phyloP scores from a whole-genome alignment of 805 yeast genomes.

The Saccharomycopsis amapae region DNA sequence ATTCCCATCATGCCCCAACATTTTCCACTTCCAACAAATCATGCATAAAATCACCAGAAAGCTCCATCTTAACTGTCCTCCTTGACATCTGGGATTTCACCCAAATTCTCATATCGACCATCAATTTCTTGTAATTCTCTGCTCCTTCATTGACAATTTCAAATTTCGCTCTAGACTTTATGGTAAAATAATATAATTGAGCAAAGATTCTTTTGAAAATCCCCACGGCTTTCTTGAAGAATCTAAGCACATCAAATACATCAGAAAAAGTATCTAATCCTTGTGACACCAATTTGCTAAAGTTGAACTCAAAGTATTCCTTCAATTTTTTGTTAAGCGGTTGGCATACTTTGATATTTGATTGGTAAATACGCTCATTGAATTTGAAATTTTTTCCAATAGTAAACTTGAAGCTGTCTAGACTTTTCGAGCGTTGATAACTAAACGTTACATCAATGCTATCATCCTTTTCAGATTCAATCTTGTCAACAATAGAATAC shows the following conservation, averaged over 20 bases:
- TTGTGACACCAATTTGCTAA: background rate
- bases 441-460: slow-evolving; percentile 23
- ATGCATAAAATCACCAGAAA: too few relatives aligned
- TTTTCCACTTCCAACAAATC: too few relatives aligned
- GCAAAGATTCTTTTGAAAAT: slow-evolving; percentile 2
- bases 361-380: slow-evolving; percentile 1
- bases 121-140: background rate
- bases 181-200: slow-evolving; percentile 14
- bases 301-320: slow-evolving; percentile 7
- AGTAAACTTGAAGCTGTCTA: slow-evolving; percentile 8
- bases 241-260: slow-evolving; percentile 4
- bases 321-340: slow-evolving; percentile 5
- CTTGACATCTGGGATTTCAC: too few relatives aligned
- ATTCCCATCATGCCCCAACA: too few relatives aligned
- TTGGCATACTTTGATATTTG: slow-evolving; percentile 6
- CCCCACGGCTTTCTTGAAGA: slow-evolving; percentile 3
- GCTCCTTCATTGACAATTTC: background rate
- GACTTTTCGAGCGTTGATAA: slow-evolving; percentile 1
- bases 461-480: slow-evolving; percentile 19
- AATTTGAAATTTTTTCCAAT: slow-evolving; percentile 14
- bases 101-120: background rate
- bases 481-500: slow-evolving; percentile 5
- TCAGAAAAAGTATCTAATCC: background rate
- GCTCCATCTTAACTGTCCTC: too few relatives aligned
- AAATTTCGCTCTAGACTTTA: slow-evolving; percentile 11